Percentiles rank a stretch among this genome's conserved stretches.
These are phyloP conservation scores for Solanum tarapatanum DNA, from an alignment of 257 asterid genomes.

Conservation along the genomic window DNA sequence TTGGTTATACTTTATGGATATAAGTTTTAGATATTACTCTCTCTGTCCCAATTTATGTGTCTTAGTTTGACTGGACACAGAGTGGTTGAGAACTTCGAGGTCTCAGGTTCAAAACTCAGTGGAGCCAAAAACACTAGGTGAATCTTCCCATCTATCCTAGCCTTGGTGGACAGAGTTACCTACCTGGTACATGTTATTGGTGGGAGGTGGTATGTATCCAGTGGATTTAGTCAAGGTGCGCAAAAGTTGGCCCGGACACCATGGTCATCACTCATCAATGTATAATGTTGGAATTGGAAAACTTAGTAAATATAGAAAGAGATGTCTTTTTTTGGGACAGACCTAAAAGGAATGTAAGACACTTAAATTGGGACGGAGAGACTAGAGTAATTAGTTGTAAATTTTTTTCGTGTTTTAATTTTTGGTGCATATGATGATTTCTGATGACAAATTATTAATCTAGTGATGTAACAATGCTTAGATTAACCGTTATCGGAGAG, in stretches of 20 bases:
- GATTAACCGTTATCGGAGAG: background rate
- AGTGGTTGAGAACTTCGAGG: accelerated
- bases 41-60: background rate
- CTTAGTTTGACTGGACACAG: background rate
- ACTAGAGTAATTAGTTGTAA: background rate
- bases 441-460: background rate
- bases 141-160: accelerated
- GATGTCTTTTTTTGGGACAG: background rate
- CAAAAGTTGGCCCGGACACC: background rate
- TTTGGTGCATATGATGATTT: background rate
- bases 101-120: background rate
- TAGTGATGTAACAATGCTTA: background rate
- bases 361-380: background rate
- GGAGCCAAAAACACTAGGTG: background rate
- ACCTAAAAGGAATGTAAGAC: background rate
- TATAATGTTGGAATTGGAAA: background rate
- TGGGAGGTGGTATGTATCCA: background rate
- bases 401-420: background rate
- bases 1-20: background rate
- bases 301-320: background rate
- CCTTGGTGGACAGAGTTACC: background rate
- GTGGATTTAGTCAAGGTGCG: background rate
- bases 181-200: accelerated
- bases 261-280: background rate
- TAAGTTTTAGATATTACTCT: background rate